Evolutionary conservation across 2,329 filamentous ascomycete species (phyloP).

Genomic region (Orbilia blumenaviensis): DNA sequence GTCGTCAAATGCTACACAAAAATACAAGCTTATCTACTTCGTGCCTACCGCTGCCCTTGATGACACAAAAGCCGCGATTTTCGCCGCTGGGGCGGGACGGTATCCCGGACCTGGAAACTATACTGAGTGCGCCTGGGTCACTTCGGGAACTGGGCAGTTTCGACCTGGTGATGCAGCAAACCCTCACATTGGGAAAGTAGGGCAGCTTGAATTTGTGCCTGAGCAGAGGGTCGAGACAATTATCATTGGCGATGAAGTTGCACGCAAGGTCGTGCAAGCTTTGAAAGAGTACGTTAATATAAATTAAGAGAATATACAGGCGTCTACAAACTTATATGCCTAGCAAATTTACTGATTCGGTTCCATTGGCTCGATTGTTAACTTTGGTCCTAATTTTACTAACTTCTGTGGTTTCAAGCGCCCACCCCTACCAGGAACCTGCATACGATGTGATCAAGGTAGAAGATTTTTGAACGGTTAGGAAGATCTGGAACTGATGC

Average conservation of each 20-base stretch:
- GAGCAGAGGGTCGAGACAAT: conserved; percentile 73
- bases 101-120: conserved; percentile 64
- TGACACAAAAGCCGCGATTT: conserved; percentile 68
- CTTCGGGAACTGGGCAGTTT: conserved; percentile 72
- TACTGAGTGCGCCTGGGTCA: conserved; percentile 67
- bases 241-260: conserved; percentile 69
- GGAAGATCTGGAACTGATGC: not conserved
- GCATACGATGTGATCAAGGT: conserved; percentile 65
- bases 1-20: not conserved
- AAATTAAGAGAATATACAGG: too few relatives aligned
- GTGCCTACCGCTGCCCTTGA: conserved; percentile 63
- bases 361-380: conserved; percentile 3
- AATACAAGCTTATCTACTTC: conserved; percentile 66
- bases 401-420: conserved; percentile 21
- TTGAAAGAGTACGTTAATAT: conserved; percentile 69
- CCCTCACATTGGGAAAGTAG: conserved; percentile 70
- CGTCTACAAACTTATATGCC: not conserved
- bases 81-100: conserved; percentile 68
- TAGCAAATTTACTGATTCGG: not conserved
- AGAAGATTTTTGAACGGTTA: conserved; percentile 63
- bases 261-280: conserved; percentile 69
- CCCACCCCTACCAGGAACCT: conserved; percentile 67
- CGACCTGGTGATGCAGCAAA: conserved; percentile 70
- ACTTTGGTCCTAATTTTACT: not conserved
- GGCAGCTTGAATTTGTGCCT: conserved; percentile 68